Base-by-base conservation (phyloP, 2,329 filamentous ascomycete species). In the Penicillium sp. region DNA sequence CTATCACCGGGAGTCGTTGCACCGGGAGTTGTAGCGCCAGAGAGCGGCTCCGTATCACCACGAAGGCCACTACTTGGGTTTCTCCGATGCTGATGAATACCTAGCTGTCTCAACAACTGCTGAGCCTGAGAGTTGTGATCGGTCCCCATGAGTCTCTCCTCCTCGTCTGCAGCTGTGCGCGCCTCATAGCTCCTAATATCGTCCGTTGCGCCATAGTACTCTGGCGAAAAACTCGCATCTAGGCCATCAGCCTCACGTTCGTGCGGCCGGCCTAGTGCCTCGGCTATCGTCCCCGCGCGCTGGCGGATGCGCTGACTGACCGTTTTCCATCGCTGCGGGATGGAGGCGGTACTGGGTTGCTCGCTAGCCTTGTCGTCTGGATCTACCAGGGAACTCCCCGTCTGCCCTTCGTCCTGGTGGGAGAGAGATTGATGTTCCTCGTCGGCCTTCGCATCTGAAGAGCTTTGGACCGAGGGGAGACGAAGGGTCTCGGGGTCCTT, bases 201-300 rank as follows among this genome's bases (percentile, higher is more conserved):
- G 40, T 71, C 69, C 1, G 64, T 70, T 25, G 69, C 68, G 1
- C 68, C 69, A 22, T 61, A 71, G 33, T 61, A 55, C 33, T 71
- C 69, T 1, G 69, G 65, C 6, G 61, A 57, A 25, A 67, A 63
- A 26, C 59, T 63, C 1, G 64, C 55, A 52, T 66, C 64, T 48
- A 70, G 63, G 1, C 67, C 69, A 63, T 71, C 69, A 13, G 62
- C 67, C 4, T 63, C 59, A 53, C 60, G 54, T 55, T 69, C 68
- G 51, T 61, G 64, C 1, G 69, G 64, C n/a, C 69, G 67, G 14
- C 69, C 67, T 6, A 71, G 57, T 13, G 45, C 60, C 43, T 70
- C 64, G 2, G 68, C 69, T 33, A 71, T 59, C 1, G 64, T 65
- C 13, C 55, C 59, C n/a, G 65, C 57, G 30, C 67, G 60, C 10